Base-by-base conservation (phyloP, 75 land plant genomes). In the Adiantum capillusveneris region DNA sequence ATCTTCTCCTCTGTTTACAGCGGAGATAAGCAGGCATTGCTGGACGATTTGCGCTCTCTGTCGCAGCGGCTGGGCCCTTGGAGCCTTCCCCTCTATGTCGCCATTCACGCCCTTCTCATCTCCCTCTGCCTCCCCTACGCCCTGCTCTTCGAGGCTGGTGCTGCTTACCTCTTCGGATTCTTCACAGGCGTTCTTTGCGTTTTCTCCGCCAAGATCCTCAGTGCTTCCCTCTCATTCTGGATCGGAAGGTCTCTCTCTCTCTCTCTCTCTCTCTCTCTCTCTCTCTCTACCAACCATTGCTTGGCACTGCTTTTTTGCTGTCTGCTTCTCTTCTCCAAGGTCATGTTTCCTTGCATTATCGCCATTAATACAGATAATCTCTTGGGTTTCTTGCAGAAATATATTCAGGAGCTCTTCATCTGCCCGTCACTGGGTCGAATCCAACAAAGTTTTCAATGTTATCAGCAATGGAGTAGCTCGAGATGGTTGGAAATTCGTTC, bases 401-500 rank as follows among this genome's bases (percentile, higher is more conserved):
- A 25, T 91, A 21, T 87, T 92, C 43, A 68, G 68, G 68, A 88
- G 75, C 51, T 92, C 97, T 31, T 70, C 65, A 44, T 75, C 85
- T 41, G 85, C 92, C 41, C 72, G 69, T 58, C 69, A 79, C 7
- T 74, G 77, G 78, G 83, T 80, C 29, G 72, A 76, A 44, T 66
- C 65, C 29, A 88, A 76, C 75, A 88, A 79, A 44, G 85, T 85
- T 63, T 92, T 92, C 65, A 71, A 63, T 53, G 25, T 92, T 7
- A 71, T 92, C 6, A 69, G 72, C 9, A 69, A 72, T 59, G 97
- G 97, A 51, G 97, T 92, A 24, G 86, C 80, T 44, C 66, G 72
- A n/a, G 97, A 92, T 62, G 97, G 97, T 7, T 92, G 97, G 97
- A 88, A 62, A 69, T 92, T 92, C 51, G 97, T 92, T 26, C 69